Base-by-base conservation (phyloP, 805 yeast genomes). In the Candida wancherniae region DNA sequence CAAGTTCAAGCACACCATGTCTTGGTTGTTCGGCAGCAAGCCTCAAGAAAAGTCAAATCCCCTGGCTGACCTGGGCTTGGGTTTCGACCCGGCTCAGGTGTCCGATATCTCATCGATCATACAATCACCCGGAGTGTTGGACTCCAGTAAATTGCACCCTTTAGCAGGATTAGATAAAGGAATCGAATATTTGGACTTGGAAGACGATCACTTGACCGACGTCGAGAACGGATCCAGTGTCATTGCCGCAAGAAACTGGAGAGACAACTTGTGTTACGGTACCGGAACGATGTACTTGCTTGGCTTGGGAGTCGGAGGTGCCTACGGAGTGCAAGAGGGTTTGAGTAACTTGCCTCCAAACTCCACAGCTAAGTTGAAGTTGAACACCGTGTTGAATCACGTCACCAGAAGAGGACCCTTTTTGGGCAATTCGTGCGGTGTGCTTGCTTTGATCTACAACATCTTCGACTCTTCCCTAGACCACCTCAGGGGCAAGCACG, bases 231-330 rank as follows among this genome's bases (percentile, higher is more conserved):
- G 94, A 2, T 86, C 84, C 53, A 94, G 96, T 36, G 57, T 90
- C 37, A 73, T 92, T 42, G 96, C 98, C 16, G 83, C 94, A n/a
- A 80, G 97, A 65, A 95, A 94, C 48, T 92, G 96, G 94, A 75
- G 87, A 10, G 98, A 92, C 58, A 97, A 92, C 64, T 71, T 92
- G 44, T 87, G 97, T 73, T 92, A 92, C 61, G 98, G 98, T 47
- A 83, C 97, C 8, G 98, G 98, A 61, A 79, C 95, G 5, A 86
- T 87, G 31, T 92, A 92, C 56, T 70, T 92, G 45, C 47, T 83
- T 19, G 94, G 95, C 24, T 71, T 92, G 44, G 94, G 94, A 20
- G 39, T 77, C 25, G 98, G 98, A 61, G 98, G 98, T 38, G 62
- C 79, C 9, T 81, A 77, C 50, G 98, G 98, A 38, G 64, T 88